Evolutionary conservation across 73 alveolate species (phyloP).

Genomic region (Symbiodinium pilosum): DNA sequence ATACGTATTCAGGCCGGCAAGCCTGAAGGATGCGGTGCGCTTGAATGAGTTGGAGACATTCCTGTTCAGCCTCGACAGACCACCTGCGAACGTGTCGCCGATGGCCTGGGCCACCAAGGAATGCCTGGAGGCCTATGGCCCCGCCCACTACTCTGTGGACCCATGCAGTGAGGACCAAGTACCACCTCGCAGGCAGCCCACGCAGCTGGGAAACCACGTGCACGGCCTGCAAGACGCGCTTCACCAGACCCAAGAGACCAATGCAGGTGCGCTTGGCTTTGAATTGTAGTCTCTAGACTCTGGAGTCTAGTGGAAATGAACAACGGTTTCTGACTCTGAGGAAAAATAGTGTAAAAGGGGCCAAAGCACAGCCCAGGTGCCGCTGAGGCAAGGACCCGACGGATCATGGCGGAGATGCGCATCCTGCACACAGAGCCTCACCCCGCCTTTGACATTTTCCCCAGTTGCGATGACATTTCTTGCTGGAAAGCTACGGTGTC

Average conservation of each 20-base stretch:
- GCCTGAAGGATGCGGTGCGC: constrained; percentile 32
- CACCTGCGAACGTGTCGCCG: background rate
- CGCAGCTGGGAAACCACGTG: background rate
- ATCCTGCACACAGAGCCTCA: background rate
- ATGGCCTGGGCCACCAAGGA: background rate
- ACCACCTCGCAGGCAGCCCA: constrained; percentile 25
- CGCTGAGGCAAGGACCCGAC: background rate
- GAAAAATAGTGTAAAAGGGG: too few relatives aligned
- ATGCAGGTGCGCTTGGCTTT: background rate
- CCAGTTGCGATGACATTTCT: constrained; percentile 5
- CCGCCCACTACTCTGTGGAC: background rate
- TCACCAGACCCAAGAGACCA: background rate
- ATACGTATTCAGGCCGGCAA: constrained; percentile 22
- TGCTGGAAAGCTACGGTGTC: constrained; percentile 9
- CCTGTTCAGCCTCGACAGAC: background rate
- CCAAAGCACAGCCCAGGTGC: background rate
- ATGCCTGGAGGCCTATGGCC: background rate
- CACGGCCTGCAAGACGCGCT: constrained; percentile 18
- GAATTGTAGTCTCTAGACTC: background rate
- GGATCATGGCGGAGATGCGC: constrained; percentile 22
- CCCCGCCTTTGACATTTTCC: constrained; percentile 14
- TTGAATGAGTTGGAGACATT: constrained; percentile 13
- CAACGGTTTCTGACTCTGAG: too few relatives aligned
- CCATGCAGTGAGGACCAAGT: constrained; percentile 38
- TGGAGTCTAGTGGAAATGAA: too few relatives aligned